Evolutionary conservation across 805 yeast genomes (phyloP), one percentile per base, ranked within the genome.

Genomic region (Sugiyamaella americana): DNA sequence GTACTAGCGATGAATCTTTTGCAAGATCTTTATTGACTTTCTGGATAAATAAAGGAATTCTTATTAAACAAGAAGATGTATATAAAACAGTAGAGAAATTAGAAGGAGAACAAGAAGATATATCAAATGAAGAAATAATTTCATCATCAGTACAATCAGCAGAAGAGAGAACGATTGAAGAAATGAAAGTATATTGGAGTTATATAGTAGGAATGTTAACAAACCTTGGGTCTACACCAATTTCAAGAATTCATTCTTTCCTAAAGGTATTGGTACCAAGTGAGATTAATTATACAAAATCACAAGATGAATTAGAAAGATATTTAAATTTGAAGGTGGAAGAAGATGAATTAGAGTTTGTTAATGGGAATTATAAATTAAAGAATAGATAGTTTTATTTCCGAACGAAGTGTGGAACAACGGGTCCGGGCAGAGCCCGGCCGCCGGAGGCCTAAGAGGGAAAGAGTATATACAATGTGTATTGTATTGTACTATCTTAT

Each of bases 11-110:
- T 2, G 66, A 68, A 13, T 41, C 64, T 13, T 26, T 26, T 13
- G 78, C 75, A 0, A 56, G 55, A 2, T 62, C 62, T 1, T 66
- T 73, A 0, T 53, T 81, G 4, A 50, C 63, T 3, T 86, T 73
- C 57, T 89, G 97, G 97, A 73, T 76, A 2, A 68, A 72, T 18
- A 63, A 73, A 40, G 78, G 75, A 0, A 77, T 87, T 0, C 54
- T 89, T 3, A 38, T 37, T 2, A 73, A 72, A 39, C 60, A 67
- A 1, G 65, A 63, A 5, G 67, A 65, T n/a, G 42, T 53, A 17
- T 58, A 63, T 58, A 6, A 17, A 20, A 70, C 72, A 2, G 63
- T 71, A 29, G 82, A 76, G 50, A 52, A 49, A 4, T 52, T 52
- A 44, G 65, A 59, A 11, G 60, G 54, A 10, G 40, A 37, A 2